These are phyloP conservation scores for Quercus alba DNA, from an alignment of 306 rosid species.

Conservation along the genomic window DNA sequence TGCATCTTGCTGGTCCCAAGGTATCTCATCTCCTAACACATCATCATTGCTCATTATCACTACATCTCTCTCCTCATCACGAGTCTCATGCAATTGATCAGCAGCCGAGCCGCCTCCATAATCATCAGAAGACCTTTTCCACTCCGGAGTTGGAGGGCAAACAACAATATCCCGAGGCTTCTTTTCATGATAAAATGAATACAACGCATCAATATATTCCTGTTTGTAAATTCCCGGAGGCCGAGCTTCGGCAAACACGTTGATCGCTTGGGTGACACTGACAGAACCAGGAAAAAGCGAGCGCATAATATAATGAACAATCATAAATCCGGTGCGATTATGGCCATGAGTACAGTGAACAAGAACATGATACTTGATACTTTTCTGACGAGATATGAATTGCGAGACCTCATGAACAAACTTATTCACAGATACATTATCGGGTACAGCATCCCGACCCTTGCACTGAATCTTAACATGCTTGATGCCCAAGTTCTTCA, in stretches of 20 bases:
- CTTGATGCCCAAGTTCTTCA: conserved; percentile 93
- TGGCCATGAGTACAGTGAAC: conserved; percentile 99
- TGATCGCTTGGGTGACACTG: conserved; percentile 62
- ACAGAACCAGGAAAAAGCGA: conserved; percentile 53
- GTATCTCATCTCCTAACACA: conserved; percentile 96
- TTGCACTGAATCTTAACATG: conserved; percentile 93
- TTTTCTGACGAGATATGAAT: conserved; percentile 72
- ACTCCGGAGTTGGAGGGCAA: conserved; percentile 95
- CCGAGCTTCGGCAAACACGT: conserved; percentile 78
- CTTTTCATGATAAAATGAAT: conserved; percentile 86
- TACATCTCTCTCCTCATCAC: conserved; percentile 29
- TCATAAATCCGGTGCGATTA: conserved; percentile 98
- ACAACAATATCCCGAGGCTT: conserved; percentile 63
- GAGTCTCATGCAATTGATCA: conserved; percentile 46
- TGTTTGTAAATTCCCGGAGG: conserved; percentile 99
- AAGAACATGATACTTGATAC: conserved; percentile 74
- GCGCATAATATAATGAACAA: conserved; percentile 90
- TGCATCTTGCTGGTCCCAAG: conserved; percentile 84
- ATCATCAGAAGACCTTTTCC: conserved; percentile 93
- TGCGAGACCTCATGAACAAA: conserved; percentile 90
- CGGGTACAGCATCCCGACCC: conserved; percentile 98
- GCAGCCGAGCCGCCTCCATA: conserved; percentile 74
- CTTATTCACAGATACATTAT: conserved; percentile 75
- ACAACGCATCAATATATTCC: conserved; percentile 82
- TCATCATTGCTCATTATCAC: conserved; percentile 82